These are phyloP conservation scores for Metschnikowia gruessii DNA, from an alignment of 805 yeast species.

Conservation along the genomic window DNA sequence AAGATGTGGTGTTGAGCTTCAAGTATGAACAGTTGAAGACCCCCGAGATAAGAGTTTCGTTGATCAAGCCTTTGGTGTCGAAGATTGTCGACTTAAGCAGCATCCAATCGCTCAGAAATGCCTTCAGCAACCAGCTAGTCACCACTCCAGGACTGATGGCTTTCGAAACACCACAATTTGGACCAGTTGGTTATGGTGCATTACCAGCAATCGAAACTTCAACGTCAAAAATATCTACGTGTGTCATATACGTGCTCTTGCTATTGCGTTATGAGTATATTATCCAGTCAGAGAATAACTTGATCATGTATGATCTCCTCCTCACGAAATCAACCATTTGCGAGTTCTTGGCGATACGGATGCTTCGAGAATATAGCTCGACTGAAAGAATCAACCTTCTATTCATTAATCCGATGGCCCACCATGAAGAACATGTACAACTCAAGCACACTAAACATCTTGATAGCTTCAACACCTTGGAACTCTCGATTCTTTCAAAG, in stretches of 20 bases:
- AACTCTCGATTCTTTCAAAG: constrained; percentile 50
- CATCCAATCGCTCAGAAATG: constrained; percentile 31
- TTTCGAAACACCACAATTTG: constrained; percentile 20
- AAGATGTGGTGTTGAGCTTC: constrained; percentile 42
- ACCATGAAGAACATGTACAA: constrained; percentile 17
- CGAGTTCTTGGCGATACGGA: constrained; percentile 50
- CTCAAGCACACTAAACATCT: constrained; percentile 20
- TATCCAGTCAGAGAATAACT: constrained; percentile 39
- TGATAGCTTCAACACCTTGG: constrained; percentile 44
- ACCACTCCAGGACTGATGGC: constrained; percentile 6
- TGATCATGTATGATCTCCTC: constrained; percentile 36
- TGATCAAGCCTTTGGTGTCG: constrained; percentile 47
- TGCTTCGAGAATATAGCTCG: constrained; percentile 45
- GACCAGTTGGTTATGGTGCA: constrained; percentile 19
- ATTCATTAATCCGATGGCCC: constrained; percentile 45
- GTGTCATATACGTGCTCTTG: constrained; percentile 33
- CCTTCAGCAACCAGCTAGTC: constrained; percentile 24
- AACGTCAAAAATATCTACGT: constrained; percentile 23
- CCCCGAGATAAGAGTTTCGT: constrained; percentile 47
- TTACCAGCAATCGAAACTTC: constrained; percentile 8
- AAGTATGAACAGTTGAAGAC: constrained; percentile 50
- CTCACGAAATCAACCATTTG: constrained; percentile 49
- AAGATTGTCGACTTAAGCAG: constrained; percentile 39
- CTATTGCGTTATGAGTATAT: constrained; percentile 37
- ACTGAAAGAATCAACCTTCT: constrained; percentile 44